These are phyloP conservation scores for Coemansia sp. DNA, from an alignment of 192 early-diverging fungal species.

Conservation along the genomic window DNA sequence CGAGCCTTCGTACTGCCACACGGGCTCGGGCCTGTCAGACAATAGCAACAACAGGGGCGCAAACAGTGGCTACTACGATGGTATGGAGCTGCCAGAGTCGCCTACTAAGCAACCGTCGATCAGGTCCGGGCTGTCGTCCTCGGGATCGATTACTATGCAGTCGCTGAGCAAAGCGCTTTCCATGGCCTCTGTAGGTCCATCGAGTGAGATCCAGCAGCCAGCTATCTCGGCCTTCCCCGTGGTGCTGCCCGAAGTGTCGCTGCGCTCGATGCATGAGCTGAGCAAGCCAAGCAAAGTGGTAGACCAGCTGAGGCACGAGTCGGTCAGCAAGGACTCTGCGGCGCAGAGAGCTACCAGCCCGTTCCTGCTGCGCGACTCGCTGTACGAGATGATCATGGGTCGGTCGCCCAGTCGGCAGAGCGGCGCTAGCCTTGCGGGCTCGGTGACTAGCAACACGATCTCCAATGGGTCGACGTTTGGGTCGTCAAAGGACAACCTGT, in stretches of 20 bases:
- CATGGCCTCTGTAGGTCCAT: neutral
- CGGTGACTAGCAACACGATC: slow-evolving; percentile 35
- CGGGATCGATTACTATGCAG: slow-evolving; percentile 38
- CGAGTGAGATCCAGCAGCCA: neutral
- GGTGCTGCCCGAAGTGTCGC: slow-evolving; percentile 11
- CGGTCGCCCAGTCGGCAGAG: slow-evolving; percentile 39
- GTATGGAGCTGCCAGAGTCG: neutral
- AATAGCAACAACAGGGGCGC: neutral
- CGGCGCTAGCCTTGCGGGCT: slow-evolving; percentile 25
- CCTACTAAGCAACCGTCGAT: slow-evolving; percentile 6
- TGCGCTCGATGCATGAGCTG: slow-evolving; percentile 10
- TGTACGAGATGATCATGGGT: slow-evolving; percentile 58
- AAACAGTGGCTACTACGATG: neutral
- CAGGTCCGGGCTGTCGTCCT: slow-evolving; percentile 19
- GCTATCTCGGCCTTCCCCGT: slow-evolving; percentile 46
- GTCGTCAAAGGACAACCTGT: slow-evolving; percentile 27
- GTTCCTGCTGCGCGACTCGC: slow-evolving; percentile 48
- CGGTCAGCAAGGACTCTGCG: slow-evolving; percentile 8
- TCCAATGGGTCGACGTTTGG: slow-evolving; percentile 47
- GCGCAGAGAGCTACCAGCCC: slow-evolving; percentile 27
- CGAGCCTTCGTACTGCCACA: slow-evolving; percentile 47
- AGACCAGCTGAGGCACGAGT: slow-evolving; percentile 18
- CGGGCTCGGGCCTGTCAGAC: slow-evolving; percentile 38
- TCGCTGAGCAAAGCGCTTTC: slow-evolving; percentile 40
- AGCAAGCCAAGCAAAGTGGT: neutral